Conservation (phyloP, 2,329 filamentous ascomycete genomes). For the Penicillium sp. region DNA sequence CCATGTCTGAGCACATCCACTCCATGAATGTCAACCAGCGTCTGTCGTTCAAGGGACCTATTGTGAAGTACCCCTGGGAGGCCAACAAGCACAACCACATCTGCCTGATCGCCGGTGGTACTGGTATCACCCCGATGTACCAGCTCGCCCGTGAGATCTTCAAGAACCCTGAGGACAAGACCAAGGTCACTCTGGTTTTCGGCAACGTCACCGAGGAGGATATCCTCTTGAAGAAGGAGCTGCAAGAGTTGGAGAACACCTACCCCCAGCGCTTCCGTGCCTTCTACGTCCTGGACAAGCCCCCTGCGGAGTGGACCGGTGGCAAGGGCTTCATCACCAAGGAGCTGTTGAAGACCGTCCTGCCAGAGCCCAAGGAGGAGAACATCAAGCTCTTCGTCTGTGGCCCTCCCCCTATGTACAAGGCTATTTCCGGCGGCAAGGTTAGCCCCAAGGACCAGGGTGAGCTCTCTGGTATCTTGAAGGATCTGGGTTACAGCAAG, state of each 20-base stretch:
- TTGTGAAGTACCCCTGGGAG: slow-evolving; percentile 88
- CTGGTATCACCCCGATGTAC: slow-evolving; percentile 97
- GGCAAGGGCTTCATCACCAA: slow-evolving; percentile 80
- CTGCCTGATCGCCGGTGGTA: slow-evolving; percentile 75
- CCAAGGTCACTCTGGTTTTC: slow-evolving; percentile 92
- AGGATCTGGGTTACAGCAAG: slow-evolving; percentile 78
- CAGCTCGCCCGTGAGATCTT: slow-evolving; percentile 90
- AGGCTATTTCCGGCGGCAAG: slow-evolving; percentile 86
- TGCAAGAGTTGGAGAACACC: slow-evolving; percentile 84
- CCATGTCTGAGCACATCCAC: slow-evolving; percentile 90
- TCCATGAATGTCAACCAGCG: slow-evolving; percentile 75
- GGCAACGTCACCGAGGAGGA: slow-evolving; percentile 88
- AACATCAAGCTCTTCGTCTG: slow-evolving; percentile 98
- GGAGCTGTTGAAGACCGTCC: slow-evolving; percentile 89
- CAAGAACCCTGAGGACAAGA: slow-evolving; percentile 94
- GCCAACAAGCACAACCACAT: slow-evolving; percentile 88
- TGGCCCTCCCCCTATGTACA: slow-evolving; percentile 89
- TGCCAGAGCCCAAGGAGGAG: slow-evolving; percentile 85
- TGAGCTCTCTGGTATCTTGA: slow-evolving; percentile 75
- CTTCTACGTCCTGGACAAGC: slow-evolving; percentile 90
- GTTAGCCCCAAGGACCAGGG: slow-evolving; percentile 91
- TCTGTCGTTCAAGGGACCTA: slow-evolving; percentile 89
- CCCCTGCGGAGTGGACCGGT: slow-evolving; percentile 72
- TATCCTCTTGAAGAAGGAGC: slow-evolving; percentile 84
- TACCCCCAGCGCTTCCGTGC: slow-evolving; percentile 93